Conservation (phyloP, 2,329 filamentous ascomycete genomes). For the Phaeosphaeria sp. region DNA sequence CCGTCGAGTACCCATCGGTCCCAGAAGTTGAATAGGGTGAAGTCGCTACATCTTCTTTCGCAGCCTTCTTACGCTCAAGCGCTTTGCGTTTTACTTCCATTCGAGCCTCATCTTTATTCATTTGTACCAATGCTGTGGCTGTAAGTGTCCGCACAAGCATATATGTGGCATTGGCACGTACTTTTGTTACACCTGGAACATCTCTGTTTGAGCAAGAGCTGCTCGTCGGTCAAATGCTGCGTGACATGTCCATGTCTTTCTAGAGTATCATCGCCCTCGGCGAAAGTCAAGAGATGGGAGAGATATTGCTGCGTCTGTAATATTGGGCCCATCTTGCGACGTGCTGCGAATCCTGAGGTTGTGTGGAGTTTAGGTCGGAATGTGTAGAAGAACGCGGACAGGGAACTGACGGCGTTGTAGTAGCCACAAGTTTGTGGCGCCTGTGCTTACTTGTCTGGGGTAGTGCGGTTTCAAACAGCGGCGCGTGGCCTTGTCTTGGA, state of each 20-base stretch:
- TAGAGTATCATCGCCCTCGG: conserved; percentile 3
- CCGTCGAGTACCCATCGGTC: background rate
- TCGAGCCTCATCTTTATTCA: background rate
- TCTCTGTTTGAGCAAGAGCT: conserved; percentile 15
- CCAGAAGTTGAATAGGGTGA: background rate
- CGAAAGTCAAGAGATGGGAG: background rate
- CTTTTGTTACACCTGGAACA: conserved; percentile 19
- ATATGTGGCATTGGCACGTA: background rate
- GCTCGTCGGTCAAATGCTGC: conserved; percentile 10
- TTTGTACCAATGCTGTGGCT: background rate
- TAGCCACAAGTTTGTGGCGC: background rate
- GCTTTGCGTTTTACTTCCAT: background rate
- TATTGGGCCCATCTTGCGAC: background rate
- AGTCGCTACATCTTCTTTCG: background rate
- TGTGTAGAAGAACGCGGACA: background rate
- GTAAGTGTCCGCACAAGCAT: background rate
- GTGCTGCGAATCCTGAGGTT: background rate
- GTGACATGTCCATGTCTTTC: conserved; percentile 17
- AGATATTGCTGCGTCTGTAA: background rate
- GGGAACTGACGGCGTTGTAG: background rate
- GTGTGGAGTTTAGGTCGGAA: background rate
- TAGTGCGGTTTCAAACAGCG: background rate
- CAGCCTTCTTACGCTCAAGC: background rate
- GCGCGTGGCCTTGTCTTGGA: background rate
- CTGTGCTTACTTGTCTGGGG: background rate